Base-by-base conservation (phyloP, 257 asterid genomes). In the Paraleonurus japonicus region DNA sequence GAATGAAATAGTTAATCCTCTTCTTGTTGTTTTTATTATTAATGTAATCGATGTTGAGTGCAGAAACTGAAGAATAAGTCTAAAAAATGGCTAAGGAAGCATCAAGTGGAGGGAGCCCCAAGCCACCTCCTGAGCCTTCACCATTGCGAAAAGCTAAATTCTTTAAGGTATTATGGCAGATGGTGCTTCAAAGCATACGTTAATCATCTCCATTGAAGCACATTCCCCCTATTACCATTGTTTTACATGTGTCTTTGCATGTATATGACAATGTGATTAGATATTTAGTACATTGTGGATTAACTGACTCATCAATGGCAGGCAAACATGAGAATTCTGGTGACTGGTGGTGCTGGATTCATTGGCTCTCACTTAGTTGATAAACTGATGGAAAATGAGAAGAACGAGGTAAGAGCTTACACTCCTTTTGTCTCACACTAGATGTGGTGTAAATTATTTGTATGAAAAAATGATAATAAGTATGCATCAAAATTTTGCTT, bases 261-360 rank as follows among this genome's bases (percentile, higher is more conserved):
- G 26, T 71, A 0, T 27, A 28, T 43, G 13, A 24, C 55, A 8
- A 16, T 27, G 61, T 27, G 28, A 19, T 39, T 71, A 16, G 37
- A 30, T 61, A 12, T 2, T 7, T 19, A 22, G 19, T 7, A 10
- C 45, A 3, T 41, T 27, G 51, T 16, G 20, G 53, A 43, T 43
- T 67, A 63, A 70, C 73, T 15, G 11, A 24, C 66, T 61, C 61
- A 12, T 71, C 12, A 10, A 51, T 65, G 16, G 61, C 86, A 89
- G 98, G 96, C 96, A 27, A 93, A 85, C 82, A 86, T 89, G 97
- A 87, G 98, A 80, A 90, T 93, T 79, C 78, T 93, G 84, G 78
- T 93, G 35, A 93, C 98, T 26, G 98, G 98, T 62, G 98, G 98
- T 67, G 97, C 97, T 75, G 97, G 98, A 81, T 92, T 92, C 85